These are phyloP conservation scores for Irpex sp. DNA, from an alignment of 1,284 basidiomycete species.

Conservation along the genomic window DNA sequence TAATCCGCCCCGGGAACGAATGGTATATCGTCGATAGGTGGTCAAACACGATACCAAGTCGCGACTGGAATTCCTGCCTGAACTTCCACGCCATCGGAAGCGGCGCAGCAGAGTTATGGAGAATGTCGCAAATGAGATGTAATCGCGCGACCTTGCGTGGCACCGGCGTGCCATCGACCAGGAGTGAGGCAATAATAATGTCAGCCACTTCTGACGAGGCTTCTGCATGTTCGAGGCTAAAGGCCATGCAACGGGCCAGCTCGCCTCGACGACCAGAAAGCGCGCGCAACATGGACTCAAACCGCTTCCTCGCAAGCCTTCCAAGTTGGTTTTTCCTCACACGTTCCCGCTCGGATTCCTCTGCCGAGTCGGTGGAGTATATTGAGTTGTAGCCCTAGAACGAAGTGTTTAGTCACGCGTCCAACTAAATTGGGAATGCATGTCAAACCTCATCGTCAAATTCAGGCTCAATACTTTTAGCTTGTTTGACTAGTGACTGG, in stretches of 20 bases:
- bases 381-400: constrained; percentile 83
- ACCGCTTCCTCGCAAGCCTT: constrained; percentile 72
- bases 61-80: constrained; percentile 85
- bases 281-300: constrained; percentile 87
- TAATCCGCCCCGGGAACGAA: constrained; percentile 88
- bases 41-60: constrained; percentile 87
- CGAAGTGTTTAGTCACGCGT: not conserved
- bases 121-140: constrained; percentile 94
- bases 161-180: constrained; percentile 86
- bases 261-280: constrained; percentile 86
- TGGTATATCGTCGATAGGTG: constrained; percentile 92
- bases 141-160: constrained; percentile 95
- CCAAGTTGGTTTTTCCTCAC: constrained; percentile 74
- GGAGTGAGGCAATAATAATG: constrained; percentile 79
- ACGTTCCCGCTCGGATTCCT: constrained; percentile 87
- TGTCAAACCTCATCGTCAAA: constrained; percentile 82
- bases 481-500: constrained; percentile 66
- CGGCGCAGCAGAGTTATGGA: constrained; percentile 92
- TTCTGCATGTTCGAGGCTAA: constrained; percentile 93
- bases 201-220: constrained; percentile 89
- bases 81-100: constrained; percentile 93
- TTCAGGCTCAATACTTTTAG: constrained; percentile 54
- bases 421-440: constrained; percentile 2
- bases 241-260: constrained; percentile 92
- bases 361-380: constrained; percentile 93